Percentiles rank a stretch among this genome's conserved stretches.
Evolutionary conservation across 176 grass and related monocot genomes (phyloP).

Genomic region (Oryza glaberrima): DNA sequence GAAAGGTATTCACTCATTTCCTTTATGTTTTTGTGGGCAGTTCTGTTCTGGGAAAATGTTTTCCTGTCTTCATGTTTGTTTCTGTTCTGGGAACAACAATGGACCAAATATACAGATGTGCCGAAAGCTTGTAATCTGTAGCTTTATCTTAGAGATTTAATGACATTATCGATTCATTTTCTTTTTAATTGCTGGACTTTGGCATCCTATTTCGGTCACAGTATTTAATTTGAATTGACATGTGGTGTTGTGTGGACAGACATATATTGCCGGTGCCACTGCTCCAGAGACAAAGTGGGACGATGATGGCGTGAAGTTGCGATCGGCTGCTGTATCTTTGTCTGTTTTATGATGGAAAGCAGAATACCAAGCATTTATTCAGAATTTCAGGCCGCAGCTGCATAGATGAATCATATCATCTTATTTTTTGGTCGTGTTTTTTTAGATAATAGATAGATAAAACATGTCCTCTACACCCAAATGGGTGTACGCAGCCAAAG

Average conservation of each 20-base stretch:
- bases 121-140: not conserved
- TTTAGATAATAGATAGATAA: too few relatives aligned
- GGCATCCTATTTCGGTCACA: slow-evolving; percentile 13
- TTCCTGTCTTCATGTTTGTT: not conserved
- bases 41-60: slow-evolving; percentile 24
- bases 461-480: too few relatives aligned
- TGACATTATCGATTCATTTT: slow-evolving; percentile 15
- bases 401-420: slow-evolving; percentile 5
- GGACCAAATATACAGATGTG: slow-evolving; percentile 1
- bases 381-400: slow-evolving; percentile 17
- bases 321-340: slow-evolving; percentile 82
- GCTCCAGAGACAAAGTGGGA: slow-evolving; percentile 87
- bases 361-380: not conserved
- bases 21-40: slow-evolving; percentile 11
- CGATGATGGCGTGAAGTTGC: slow-evolving; percentile 73
- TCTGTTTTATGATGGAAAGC: slow-evolving; percentile 54
- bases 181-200: not conserved
- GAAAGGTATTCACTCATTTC: slow-evolving; percentile 62
- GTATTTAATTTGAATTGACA: slow-evolving; percentile 14
- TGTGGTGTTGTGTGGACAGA: slow-evolving; percentile 51
- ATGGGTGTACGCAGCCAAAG: too few relatives aligned
- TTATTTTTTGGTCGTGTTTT: not conserved
- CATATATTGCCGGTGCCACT: slow-evolving; percentile 75
- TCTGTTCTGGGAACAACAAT: not conserved
- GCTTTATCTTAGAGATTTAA: slow-evolving; percentile 3